phyloP scores from a whole-genome alignment of 2,329 filamentous ascomycete species.

The Trichoderma koningiopsis region DNA sequence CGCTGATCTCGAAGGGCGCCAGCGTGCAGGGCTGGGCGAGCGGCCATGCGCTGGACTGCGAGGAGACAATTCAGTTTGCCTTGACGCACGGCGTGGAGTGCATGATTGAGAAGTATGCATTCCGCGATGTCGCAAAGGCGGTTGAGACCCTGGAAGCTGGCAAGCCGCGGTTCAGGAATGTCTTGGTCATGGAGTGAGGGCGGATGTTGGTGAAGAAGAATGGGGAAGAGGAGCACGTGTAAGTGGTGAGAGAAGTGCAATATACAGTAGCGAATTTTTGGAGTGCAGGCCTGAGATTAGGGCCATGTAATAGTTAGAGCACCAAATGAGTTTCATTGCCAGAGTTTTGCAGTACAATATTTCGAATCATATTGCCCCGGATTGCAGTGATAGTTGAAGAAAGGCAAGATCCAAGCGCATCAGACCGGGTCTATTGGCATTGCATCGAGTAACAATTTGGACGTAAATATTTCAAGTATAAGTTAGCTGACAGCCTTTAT shows the following conservation, averaged over 20 bases:
- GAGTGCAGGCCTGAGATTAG: neutral
- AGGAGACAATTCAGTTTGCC: conserved; percentile 69
- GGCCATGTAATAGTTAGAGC: neutral
- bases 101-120: conserved; percentile 64
- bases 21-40: conserved; percentile 66
- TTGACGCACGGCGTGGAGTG: conserved; percentile 63
- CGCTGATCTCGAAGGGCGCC: conserved; percentile 53
- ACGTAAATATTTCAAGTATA: neutral
- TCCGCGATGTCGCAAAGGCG: conserved; percentile 53
- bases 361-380: neutral
- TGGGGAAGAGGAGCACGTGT: neutral
- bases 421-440: neutral
- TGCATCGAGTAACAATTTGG: neutral
- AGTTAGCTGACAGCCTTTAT: neutral
- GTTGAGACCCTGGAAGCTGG: conserved; percentile 45
- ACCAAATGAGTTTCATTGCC: neutral
- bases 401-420: neutral
- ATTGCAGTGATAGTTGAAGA: neutral
- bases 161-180: conserved; percentile 50
- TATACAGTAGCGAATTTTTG: neutral
- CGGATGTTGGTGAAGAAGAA: neutral
- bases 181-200: conserved; percentile 44
- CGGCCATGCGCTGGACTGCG: conserved; percentile 63
- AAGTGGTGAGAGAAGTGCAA: neutral
- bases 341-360: neutral